phyloP scores from a whole-genome alignment of 805 yeast genomes.

The Nakazawaea sp. region DNA sequence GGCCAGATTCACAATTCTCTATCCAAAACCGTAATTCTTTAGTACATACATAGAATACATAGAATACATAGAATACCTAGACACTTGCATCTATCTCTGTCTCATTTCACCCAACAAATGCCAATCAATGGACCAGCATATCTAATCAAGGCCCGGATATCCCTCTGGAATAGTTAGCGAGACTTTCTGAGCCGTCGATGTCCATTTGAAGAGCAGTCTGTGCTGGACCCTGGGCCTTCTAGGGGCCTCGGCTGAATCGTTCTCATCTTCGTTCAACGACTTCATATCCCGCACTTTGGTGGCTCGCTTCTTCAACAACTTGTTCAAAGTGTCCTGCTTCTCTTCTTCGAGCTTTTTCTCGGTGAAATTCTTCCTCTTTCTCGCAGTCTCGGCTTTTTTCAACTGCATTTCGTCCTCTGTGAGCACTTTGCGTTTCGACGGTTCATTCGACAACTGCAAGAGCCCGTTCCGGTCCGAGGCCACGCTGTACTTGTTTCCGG shows the following conservation, averaged over 20 bases:
- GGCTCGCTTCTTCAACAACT: slow-evolving; percentile 78
- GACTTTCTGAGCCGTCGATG: slow-evolving; percentile 14
- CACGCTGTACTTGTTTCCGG: background rate
- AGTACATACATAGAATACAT: too few relatives aligned
- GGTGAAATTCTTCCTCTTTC: slow-evolving; percentile 79
- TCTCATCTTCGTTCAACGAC: slow-evolving; percentile 16
- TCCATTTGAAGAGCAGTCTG: slow-evolving; percentile 38
- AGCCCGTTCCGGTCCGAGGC: slow-evolving; percentile 17
- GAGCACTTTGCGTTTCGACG: slow-evolving; percentile 44
- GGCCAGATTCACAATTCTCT: too few relatives aligned
- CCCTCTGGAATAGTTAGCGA: slow-evolving; percentile 7
- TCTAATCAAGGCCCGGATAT: too few relatives aligned
- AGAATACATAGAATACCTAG: too few relatives aligned
- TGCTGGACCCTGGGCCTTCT: slow-evolving; percentile 38
- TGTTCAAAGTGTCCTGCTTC: slow-evolving; percentile 85
- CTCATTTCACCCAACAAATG: background rate
- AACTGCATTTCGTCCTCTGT: slow-evolving; percentile 82
- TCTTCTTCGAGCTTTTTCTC: slow-evolving; percentile 86
- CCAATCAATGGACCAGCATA: background rate
- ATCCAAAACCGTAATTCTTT: too few relatives aligned
- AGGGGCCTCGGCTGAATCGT: slow-evolving; percentile 12
- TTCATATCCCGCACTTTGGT: slow-evolving; percentile 48
- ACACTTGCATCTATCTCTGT: background rate
- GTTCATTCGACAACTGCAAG: slow-evolving; percentile 30
- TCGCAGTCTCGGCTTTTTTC: slow-evolving; percentile 79